Evolutionary conservation across 2,329 filamentous ascomycete species (phyloP).

Genomic region (Anthostomella pinea): DNA sequence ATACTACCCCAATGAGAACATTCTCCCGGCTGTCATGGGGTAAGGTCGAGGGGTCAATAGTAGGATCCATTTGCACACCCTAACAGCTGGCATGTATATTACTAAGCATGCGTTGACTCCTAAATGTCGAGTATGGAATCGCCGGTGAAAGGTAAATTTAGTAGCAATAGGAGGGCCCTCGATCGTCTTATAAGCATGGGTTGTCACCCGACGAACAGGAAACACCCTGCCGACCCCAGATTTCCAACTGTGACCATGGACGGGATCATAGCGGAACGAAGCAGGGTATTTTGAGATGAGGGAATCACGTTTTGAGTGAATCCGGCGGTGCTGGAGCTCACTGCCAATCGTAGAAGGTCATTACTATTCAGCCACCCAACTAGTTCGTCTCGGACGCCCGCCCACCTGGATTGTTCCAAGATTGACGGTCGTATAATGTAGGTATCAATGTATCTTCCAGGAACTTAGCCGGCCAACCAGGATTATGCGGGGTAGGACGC

Average conservation of each 20-base stretch:
- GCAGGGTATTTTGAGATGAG: background rate
- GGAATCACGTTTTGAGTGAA: background rate
- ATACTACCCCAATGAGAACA: constrained; percentile 24
- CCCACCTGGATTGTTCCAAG: too few species aligned
- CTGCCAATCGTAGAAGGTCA: too few species aligned
- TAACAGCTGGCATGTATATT: background rate
- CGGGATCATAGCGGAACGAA: constrained; percentile 1
- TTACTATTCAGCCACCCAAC: background rate
- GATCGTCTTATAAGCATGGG: background rate
- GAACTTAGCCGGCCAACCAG: constrained; percentile 1
- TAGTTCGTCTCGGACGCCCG: background rate
- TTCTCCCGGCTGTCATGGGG: constrained; percentile 20
- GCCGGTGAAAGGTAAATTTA: too few species aligned
- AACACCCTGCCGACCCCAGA: too few species aligned
- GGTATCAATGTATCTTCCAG: background rate
- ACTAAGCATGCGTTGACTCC: background rate
- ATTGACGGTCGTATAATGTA: too few species aligned
- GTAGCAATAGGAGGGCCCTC: too few species aligned
- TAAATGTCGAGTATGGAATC: background rate
- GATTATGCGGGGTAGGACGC: constrained; percentile 5
- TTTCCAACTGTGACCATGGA: background rate
- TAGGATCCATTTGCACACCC: constrained; percentile 10
- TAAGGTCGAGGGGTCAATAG: constrained; percentile 5
- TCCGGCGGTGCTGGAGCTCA: too few species aligned
- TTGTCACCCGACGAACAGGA: background rate